Evolutionary conservation across 345 rosid genomes (phyloP), one percentile per base, ranked within the genome.

Genomic region (Reutealis trisperma): DNA sequence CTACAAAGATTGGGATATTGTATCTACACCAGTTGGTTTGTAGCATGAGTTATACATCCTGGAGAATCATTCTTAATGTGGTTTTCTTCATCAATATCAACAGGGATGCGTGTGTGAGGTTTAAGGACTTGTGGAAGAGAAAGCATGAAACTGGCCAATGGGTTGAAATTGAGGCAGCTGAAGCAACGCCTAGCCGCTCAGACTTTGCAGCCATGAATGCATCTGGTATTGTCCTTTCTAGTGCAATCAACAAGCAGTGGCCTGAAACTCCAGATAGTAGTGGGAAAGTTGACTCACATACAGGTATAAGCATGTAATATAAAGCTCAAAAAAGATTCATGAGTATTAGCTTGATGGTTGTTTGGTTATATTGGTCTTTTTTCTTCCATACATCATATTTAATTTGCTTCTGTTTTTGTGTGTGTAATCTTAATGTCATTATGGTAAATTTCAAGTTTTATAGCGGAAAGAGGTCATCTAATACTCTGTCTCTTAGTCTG

Each of bases 61-160:
- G 24, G 30, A 45, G 68, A 63, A 71, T 63, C 27, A 24, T 78
- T 37, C 54, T 62, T 78, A 63, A 57, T 61, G 54, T 54, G 64
- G 69, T 79, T 83, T 49, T 22, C 10, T 70, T 60, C 61, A 7
- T 80, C 75, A 74, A 71, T 90, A 72, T 74, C 67, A 57, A 86
- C 82, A 96, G 98, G 92, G 93, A 96, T 79, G 99, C 99, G 27
- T 91, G 97, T 78, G 63, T 84, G 63, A 94, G 81, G 70, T 94
- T 94, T 82, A 83, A 70, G 81, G 93, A 93, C 52, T 75, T 94
- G 78, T 96, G 99, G 99, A 94, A 88, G 85, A 89, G 90, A 81
- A 96, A 96, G 86, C 97, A 94, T 70, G 99, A 91, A 88, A 87
- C 87, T 54, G 98, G 98, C 74, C 97, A 91, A 73, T 92, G 98